A percentile compares a stretch with the other conserved stretches of the same genome.
phyloP scores from a whole-genome alignment of 306 rosid genomes.

The Dalbergia cochinchinensis region DNA sequence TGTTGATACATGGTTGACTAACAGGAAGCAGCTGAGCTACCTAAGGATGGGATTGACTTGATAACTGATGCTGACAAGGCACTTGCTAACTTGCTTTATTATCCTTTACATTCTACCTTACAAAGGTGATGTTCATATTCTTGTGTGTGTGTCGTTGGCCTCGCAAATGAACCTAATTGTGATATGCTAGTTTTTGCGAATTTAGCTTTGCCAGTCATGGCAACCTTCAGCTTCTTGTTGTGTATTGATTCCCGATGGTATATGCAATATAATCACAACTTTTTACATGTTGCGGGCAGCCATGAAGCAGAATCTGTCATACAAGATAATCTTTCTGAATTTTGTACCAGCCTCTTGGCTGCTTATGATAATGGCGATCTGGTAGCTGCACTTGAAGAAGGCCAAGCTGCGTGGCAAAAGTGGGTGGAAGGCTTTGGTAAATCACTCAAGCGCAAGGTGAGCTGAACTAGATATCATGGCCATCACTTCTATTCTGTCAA shows the following conservation, averaged over 20 bases:
- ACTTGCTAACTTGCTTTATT: conserved; percentile 80
- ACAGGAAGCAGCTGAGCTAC: conserved; percentile 84
- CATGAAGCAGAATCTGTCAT: conserved; percentile 73
- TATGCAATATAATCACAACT: not conserved
- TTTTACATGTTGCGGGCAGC: conserved; percentile 66
- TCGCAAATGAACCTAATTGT: conserved; percentile 6
- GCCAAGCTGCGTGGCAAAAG: conserved; percentile 89
- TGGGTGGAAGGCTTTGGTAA: conserved; percentile 97
- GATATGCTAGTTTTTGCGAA: not conserved
- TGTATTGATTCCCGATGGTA: not conserved
- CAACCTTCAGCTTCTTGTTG: not conserved
- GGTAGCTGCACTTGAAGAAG: conserved; percentile 79
- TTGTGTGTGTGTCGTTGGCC: conserved; percentile 28
- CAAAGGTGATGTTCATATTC: conserved; percentile 59
- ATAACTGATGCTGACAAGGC: conserved; percentile 80
- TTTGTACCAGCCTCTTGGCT: conserved; percentile 74
- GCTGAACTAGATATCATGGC: not conserved
- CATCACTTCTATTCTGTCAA: not conserved
- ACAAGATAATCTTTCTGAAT: conserved; percentile 79
- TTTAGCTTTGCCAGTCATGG: conserved; percentile 10
- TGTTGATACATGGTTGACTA: conserved; percentile 33
- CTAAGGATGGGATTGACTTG: conserved; percentile 90
- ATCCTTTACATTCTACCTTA: conserved; percentile 77
- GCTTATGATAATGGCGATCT: conserved; percentile 88
- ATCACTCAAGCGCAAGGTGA: conserved; percentile 87